Conservation (phyloP, 495 filamentous ascomycete species). For the Gamarada debralockiae region DNA sequence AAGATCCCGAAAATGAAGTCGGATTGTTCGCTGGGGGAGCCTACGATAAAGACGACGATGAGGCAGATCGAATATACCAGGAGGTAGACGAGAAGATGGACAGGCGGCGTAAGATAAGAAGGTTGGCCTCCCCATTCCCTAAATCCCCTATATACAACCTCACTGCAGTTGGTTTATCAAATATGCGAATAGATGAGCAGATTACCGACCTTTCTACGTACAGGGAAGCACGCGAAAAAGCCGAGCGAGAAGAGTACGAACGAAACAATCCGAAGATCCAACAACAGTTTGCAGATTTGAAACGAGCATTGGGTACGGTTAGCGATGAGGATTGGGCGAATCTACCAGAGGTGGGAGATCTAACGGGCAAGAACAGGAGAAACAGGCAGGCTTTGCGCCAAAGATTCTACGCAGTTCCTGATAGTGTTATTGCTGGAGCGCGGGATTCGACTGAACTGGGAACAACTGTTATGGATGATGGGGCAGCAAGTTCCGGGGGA, state of each 20-base stretch:
- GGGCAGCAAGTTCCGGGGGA: slow-evolving; percentile 36
- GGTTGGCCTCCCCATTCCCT: slow-evolving; percentile 62
- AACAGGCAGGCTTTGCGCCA: slow-evolving; percentile 76
- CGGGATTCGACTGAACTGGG: slow-evolving; percentile 76
- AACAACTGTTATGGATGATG: slow-evolving; percentile 79
- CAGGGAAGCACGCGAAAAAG: slow-evolving; percentile 93
- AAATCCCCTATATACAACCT: slow-evolving; percentile 18
- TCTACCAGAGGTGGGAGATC: slow-evolving; percentile 90
- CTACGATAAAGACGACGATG: slow-evolving; percentile 95
- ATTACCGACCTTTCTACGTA: slow-evolving; percentile 75
- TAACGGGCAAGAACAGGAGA: slow-evolving; percentile 89
- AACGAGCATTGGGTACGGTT: slow-evolving; percentile 80
- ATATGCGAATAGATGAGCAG: slow-evolving; percentile 62
- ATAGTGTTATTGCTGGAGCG: slow-evolving; percentile 90
- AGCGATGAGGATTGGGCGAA: slow-evolving; percentile 97
- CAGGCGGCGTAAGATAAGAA: slow-evolving; percentile 75
- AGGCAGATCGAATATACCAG: slow-evolving; percentile 92
- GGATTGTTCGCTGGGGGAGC: slow-evolving; percentile 91
- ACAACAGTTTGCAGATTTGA: slow-evolving; percentile 96
- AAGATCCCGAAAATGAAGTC: slow-evolving; percentile 96
- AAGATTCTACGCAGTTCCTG: slow-evolving; percentile 93
- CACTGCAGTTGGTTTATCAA: slow-evolving; percentile 65
- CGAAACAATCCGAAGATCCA: slow-evolving; percentile 97
- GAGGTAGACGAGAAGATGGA: slow-evolving; percentile 97
- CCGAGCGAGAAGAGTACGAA: slow-evolving; percentile 93